Evolutionary conservation across 352 stramenopile species (phyloP), one percentile per base, ranked within the genome.

Genomic region (Globisporangium sylvaticum): DNA sequence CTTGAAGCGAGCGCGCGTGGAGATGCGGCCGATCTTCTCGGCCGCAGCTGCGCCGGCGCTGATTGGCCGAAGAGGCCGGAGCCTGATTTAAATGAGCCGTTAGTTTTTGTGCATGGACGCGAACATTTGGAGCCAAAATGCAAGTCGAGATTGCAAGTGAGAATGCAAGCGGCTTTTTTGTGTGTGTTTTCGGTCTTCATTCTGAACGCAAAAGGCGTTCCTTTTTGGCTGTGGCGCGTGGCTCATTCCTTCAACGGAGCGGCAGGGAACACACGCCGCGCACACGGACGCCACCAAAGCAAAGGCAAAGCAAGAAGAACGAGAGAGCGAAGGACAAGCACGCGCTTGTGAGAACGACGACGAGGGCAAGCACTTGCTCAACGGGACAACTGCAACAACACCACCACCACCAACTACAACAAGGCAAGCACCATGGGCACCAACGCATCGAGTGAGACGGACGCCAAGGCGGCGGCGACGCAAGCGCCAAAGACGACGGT

Each of bases 161-260:
- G 32, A 39, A 9, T 31, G 29, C 29, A 31, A 31, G 29, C 29
- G 4, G 4, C 32, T 39, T 39, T 39, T 39, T 9, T 39, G 32
- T 39, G 32, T 39, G 32, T 12, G 31, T 34, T 2, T 34, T 6
- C 46, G 46, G 46, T 12, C 46, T 24, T n/a, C n/a, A 10, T 22
- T 54, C 46, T 54, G 46, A 27, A 54, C 46, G 46, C 42, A 52
- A 22, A 20, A 22, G 15, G 15, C 4, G 15, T 0, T 7, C 32
- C 10, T 0, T 14, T 39, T 25, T 25, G 44, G n/a, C 44, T 24
- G 20, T 53, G 44, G 46, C 8, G n/a, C 46, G 50, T 56, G 25
- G 52, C 56, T 62, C 56, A 62, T 62, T 62, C 56, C 56, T 62
- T 62, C 56, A 62, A n/a, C n/a, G n/a, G n/a, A n/a, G n/a, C n/a